Evolutionary conservation across 164 flowering plant genomes (phyloP).

Genomic region (Vitis amurensis): DNA sequence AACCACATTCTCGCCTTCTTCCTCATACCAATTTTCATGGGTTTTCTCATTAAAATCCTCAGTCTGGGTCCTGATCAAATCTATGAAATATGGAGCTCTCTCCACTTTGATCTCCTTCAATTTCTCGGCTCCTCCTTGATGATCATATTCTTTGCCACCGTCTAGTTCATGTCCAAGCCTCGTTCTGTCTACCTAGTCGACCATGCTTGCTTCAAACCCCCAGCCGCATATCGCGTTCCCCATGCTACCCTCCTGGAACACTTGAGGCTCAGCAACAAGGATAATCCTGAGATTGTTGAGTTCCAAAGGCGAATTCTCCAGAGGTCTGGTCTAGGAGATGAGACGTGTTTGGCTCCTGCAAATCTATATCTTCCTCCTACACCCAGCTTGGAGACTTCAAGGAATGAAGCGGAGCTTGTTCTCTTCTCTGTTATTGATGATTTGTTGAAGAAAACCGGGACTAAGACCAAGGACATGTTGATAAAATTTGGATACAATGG

Average conservation of each 20-base stretch:
- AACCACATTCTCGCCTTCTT: constrained; percentile 43
- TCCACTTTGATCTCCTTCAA: constrained; percentile 1
- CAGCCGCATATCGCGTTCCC: not conserved
- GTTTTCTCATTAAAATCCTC: not conserved
- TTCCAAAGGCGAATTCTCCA: constrained; percentile 3
- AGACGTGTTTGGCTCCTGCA: not conserved
- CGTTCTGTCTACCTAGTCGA: constrained; percentile 7
- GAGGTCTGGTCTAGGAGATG: constrained; percentile 8
- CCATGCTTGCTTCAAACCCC: constrained; percentile 9
- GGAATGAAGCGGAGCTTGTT: constrained; percentile 3
- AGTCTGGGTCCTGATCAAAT: not conserved
- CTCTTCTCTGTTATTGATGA: constrained; percentile 4
- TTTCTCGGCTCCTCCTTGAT: not conserved
- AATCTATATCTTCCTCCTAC: constrained; percentile 5
- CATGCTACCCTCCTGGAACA: not conserved
- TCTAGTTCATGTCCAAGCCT: constrained; percentile 7
- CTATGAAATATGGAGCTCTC: constrained; percentile 5
- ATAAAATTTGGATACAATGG: too few relatives aligned
- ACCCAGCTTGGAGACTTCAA: not conserved
- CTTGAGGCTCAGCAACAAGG: too few relatives aligned
- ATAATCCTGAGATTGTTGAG: constrained; percentile 1
- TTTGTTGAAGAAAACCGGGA: not conserved
- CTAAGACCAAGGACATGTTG: too few relatives aligned
- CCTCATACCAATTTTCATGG: constrained; percentile 2
- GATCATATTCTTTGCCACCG: not conserved